Percentiles rank a stretch among this genome's conserved stretches.
Conservation (phyloP, 192 early-diverging fungal genomes). For the Rhizophlyctis rosea region DNA sequence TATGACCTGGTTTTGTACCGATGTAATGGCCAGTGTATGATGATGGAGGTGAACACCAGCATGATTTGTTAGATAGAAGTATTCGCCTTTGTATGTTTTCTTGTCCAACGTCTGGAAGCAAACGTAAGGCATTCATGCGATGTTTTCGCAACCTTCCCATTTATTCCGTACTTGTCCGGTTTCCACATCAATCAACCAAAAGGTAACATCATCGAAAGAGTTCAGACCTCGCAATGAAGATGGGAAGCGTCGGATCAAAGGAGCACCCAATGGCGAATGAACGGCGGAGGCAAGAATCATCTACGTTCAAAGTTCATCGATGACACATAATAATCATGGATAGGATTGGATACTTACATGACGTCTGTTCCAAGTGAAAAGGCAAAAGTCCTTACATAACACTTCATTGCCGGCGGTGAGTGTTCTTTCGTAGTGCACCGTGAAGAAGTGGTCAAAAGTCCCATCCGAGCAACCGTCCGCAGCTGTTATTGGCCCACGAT, state of each 20-base stretch:
- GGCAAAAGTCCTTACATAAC: slow-evolving; percentile 63
- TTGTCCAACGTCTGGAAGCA: slow-evolving; percentile 51
- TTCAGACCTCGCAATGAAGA: slow-evolving; percentile 47
- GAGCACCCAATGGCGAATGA: neutral
- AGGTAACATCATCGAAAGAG: slow-evolving; percentile 60
- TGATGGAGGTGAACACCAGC: slow-evolving; percentile 65
- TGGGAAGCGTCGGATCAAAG: slow-evolving; percentile 26
- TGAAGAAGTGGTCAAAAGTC: slow-evolving; percentile 40
- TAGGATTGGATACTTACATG: slow-evolving; percentile 43
- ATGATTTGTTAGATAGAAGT: slow-evolving; percentile 62
- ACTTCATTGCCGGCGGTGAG: slow-evolving; percentile 39
- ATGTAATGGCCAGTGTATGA: slow-evolving; percentile 61
- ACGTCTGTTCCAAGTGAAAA: slow-evolving; percentile 53
- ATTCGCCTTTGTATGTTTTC: slow-evolving; percentile 54
- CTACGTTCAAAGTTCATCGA: slow-evolving; percentile 32
- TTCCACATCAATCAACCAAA: slow-evolving; percentile 59
- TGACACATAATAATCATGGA: too few relatives aligned
- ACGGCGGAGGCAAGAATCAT: slow-evolving; percentile 61
- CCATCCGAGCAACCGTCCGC: too few relatives aligned
- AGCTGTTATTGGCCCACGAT: too few relatives aligned
- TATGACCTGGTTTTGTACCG: slow-evolving; percentile 69
- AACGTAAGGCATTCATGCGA: too few relatives aligned
- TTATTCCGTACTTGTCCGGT: slow-evolving; percentile 50
- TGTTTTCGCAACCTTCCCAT: neutral
- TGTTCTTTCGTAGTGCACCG: slow-evolving; percentile 30